Conservation (phyloP, 2,329 filamentous ascomycete species). For the Reticulascus tulasneorum region DNA sequence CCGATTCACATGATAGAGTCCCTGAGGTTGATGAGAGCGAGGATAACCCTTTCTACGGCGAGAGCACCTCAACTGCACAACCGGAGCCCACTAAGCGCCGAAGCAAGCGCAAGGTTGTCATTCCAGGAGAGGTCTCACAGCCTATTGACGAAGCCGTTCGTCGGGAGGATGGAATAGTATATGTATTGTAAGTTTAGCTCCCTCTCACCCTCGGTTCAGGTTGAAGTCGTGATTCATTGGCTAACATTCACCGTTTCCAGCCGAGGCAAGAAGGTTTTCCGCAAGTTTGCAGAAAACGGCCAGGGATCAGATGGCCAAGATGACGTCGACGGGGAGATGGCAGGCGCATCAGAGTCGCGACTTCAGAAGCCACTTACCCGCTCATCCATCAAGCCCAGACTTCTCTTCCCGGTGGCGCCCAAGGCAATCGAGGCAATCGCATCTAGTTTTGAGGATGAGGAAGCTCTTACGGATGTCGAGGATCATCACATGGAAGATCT, state of each 20-base stretch:
- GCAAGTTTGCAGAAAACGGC: constrained; percentile 54
- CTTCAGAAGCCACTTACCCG: constrained; percentile 52
- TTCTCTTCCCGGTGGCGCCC: constrained; percentile 58
- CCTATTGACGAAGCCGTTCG: constrained; percentile 59
- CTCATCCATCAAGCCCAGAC: constrained; percentile 66
- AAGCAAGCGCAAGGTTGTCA: constrained; percentile 50
- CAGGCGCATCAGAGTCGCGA: constrained; percentile 24
- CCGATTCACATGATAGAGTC: constrained; percentile 73
- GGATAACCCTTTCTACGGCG: constrained; percentile 70
- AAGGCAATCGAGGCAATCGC: constrained; percentile 9
- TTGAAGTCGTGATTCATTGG: constrained; percentile 10
- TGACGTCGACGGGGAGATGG: constrained; percentile 29
- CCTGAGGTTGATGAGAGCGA: constrained; percentile 62
- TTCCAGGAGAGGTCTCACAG: constrained; percentile 54
- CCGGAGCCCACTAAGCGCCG: constrained; percentile 42
- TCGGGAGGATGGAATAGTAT: constrained; percentile 70
- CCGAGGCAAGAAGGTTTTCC: constrained; percentile 76
- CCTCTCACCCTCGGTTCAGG: too few relatives aligned
- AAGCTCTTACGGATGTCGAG: constrained; percentile 57
- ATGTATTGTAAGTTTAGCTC: constrained; percentile 64
- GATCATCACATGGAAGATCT: constrained; percentile 39
- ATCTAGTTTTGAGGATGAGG: constrained; percentile 48
- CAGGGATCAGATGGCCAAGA: too few relatives aligned
- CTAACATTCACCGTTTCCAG: constrained; percentile 34
- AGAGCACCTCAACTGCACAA: constrained; percentile 29